Evolutionary conservation across 169 alveolate genomes (phyloP).

Genomic region (Eimeria sp.): DNA sequence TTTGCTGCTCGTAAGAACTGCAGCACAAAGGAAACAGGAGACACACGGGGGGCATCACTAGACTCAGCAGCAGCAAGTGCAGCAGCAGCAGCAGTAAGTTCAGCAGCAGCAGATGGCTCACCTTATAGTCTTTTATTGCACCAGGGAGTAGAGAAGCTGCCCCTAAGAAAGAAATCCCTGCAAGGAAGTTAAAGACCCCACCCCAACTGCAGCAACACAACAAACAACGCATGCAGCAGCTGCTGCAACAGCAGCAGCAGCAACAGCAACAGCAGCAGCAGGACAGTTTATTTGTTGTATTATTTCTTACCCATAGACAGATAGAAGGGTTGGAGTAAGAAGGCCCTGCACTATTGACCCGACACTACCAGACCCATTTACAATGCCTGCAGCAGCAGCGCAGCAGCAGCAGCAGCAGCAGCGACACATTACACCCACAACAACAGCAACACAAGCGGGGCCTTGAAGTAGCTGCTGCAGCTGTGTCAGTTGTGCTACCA

Average conservation of each 20-base stretch:
- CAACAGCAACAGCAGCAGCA: not conserved
- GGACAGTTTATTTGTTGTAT: too few relatives aligned
- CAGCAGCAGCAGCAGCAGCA: not conserved
- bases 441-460: not conserved
- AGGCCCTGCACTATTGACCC: constrained; percentile 88
- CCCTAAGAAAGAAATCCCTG: not conserved
- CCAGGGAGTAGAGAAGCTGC: constrained; percentile 8
- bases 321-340: constrained; percentile 82
- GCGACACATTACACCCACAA: not conserved
- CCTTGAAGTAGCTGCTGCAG: too few relatives aligned
- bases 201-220: constrained; percentile 27
- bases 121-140: constrained; percentile 7
- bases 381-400: constrained; percentile 80
- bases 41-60: not conserved
- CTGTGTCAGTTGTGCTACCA: not conserved
- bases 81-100: not conserved
- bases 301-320: constrained; percentile 84
- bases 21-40: not conserved
- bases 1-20: not conserved
- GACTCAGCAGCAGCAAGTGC: not conserved
- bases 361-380: constrained; percentile 86
- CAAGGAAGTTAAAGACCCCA: constrained; percentile 1
- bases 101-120: not conserved
- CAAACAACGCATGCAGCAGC: not conserved
- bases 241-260: not conserved